Base-by-base conservation (phyloP, 2,329 filamentous ascomycete genomes). In the Chaetomium sp. region DNA sequence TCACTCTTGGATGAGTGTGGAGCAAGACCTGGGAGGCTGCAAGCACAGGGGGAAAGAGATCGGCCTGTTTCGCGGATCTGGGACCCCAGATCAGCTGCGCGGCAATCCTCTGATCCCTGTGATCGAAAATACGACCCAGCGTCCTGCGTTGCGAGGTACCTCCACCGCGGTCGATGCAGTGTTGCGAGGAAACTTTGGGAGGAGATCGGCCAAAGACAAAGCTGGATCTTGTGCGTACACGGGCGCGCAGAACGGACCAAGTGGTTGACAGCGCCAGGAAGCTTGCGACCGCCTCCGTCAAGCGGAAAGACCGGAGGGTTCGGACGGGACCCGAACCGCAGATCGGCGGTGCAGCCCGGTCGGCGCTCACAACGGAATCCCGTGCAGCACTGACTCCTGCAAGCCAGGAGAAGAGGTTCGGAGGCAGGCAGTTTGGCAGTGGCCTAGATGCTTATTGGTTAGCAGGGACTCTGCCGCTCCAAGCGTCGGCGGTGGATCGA, bases 1-100 rank as follows among this genome's bases (percentile, higher is more conserved):
- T 7, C 48, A 52, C 46, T 52, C 63, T 64, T 64, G 63, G 62
- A 58, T 50, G 47, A n/a, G 3, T 7, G 54, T 54, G 52, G 51
- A 54, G 56, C 35, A 51, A 37, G 34, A 57, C 55, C 60, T 55
- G 49, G 42, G 44, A 54, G 41, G 35, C 49, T 49, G 55, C 54
- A 58, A 51, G 52, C 53, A 54, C 60, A 57, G 55, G 53, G 54
- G 48, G 53, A 38, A 42, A 53, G 58, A 57, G 61, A 63, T 63
- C 61, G 59, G 47, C 61, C 19, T 27, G 19, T 57, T 52, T 54
- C 27, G 61, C 54, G 58, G 54, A 61, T 62, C 61, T 55, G 53
- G 59, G 55, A 61, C 50, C 59, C 58, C 59, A 59, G 62, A 64
- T 62, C 62, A 64, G 59, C 62, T 61, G 60, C 47, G 57, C 57